Conservation (phyloP, 495 filamentous ascomycete genomes). For the Clavariopsis aquatica region DNA sequence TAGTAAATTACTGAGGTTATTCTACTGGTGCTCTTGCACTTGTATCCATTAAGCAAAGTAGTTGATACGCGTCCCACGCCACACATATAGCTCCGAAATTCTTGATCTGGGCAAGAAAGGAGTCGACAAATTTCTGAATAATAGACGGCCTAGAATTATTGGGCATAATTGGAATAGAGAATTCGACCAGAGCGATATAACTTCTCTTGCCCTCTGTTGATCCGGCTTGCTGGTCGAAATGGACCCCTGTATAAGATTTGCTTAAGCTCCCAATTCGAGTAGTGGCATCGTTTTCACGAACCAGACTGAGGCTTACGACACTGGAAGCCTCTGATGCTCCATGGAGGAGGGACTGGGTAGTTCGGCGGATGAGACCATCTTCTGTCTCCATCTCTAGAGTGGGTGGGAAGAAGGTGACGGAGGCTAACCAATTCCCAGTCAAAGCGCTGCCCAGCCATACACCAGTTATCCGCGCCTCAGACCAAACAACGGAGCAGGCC, state of each 20-base stretch:
- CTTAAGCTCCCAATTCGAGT: slow-evolving; percentile 2
- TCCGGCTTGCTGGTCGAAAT: background rate
- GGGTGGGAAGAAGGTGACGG: background rate
- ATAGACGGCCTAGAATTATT: background rate
- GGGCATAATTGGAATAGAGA: background rate
- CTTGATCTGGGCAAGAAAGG: background rate
- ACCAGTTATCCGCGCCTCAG: background rate
- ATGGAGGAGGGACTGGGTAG: background rate
- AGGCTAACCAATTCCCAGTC: background rate
- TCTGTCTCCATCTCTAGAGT: background rate
- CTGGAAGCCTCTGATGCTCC: background rate
- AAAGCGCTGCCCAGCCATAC: background rate
- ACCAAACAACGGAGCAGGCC: slow-evolving; percentile 3
- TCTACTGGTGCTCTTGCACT: background rate
- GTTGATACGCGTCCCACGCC: background rate
- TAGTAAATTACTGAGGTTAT: too few relatives aligned
- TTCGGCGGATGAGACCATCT: background rate
- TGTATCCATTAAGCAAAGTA: background rate
- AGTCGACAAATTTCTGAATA: background rate
- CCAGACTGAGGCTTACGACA: background rate
- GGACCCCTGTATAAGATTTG: slow-evolving; percentile 1
- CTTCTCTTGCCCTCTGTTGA: background rate
- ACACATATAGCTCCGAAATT: background rate
- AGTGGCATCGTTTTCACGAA: background rate
- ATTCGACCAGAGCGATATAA: slow-evolving; percentile 5